Percentiles rank a stretch among this genome's conserved stretches.
These are phyloP conservation scores for Pleurotus cornucopiae DNA, from an alignment of 768 basidiomycete genomes.

Conservation along the genomic window DNA sequence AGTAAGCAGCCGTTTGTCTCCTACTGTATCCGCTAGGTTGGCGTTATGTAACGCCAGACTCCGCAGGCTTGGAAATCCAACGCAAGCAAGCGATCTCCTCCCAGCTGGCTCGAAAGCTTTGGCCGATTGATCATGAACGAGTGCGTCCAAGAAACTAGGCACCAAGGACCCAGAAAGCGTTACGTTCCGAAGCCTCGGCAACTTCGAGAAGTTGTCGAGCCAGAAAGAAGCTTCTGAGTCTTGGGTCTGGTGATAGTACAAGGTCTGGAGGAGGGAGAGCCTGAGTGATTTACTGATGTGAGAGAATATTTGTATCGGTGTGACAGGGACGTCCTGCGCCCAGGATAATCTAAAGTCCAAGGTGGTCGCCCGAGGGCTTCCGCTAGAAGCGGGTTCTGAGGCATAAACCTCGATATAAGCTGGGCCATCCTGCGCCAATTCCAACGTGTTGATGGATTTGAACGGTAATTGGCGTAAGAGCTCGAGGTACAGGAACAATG, in stretches of 20 bases:
- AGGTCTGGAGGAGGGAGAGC: constrained; percentile 18
- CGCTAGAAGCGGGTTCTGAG: neutral
- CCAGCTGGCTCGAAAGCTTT: constrained; percentile 8
- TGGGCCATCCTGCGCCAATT: constrained; percentile 7
- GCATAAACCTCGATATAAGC: constrained; percentile 1
- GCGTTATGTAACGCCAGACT: constrained; percentile 20
- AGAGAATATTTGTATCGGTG: constrained; percentile 14
- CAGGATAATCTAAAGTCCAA: constrained; percentile 22
- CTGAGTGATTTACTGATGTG: constrained; percentile 20
- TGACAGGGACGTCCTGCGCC: constrained; percentile 11
- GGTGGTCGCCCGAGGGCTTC: constrained; percentile 9
- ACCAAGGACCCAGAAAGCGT: constrained; percentile 18
- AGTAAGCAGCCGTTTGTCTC: constrained; percentile 3
- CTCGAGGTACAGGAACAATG: constrained; percentile 17
- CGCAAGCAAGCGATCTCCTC: neutral
- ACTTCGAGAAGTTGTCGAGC: constrained; percentile 21
- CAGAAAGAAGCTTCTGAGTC: constrained; percentile 16
- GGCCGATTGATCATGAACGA: constrained; percentile 15
- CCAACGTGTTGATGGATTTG: constrained; percentile 5
- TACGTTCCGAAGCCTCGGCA: constrained; percentile 22
- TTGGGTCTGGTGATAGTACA: constrained; percentile 19
- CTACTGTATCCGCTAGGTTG: constrained; percentile 15
- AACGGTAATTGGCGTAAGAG: constrained; percentile 7
- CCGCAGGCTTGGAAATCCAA: constrained; percentile 24
- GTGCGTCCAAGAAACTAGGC: constrained; percentile 19